Evolutionary conservation across 495 filamentous ascomycete species (phyloP), one percentile per base, ranked within the genome.

Genomic region (Coniosporium apollinis): DNA sequence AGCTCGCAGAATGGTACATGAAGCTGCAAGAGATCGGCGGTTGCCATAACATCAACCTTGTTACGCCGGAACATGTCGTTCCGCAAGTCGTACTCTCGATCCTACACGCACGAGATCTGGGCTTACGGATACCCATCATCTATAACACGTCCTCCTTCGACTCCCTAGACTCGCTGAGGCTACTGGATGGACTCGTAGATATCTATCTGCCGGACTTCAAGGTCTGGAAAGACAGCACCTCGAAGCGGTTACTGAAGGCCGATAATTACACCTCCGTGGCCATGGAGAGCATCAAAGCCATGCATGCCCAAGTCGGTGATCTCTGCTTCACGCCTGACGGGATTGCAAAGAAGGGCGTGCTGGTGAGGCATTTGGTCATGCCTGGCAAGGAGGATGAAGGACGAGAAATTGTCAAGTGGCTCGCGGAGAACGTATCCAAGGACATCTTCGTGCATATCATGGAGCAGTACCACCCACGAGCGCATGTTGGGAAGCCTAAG

Each of bases 201-300:
- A 79, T 85, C 28, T 84, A 83, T 49, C 59, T 84, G 6, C 70
- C 79, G 0, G 79, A 84, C 43, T 82, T 85, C 61, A 84, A 85
- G 45, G 70, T 82, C 3, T 85, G 79, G 79, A 62, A 59, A 10
- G 49, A 52, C 13, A 52, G 38, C 6, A 76, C 74, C 3, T 74
- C 74, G n/a, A 70, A 64, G 30, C 63, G 79, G 0, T 57, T 84
- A 18, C 60, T 85, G 11, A 85, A 85, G 44, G 77, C 70, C 3
- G 77, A 81, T 15, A 62, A 81, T 48, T 82, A 84, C 46, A 60
- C 70, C 2, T 54, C 59, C 3, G 66, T 71, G 0, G 79, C 81
- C 0, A 66, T 62, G 49, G 76, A 82, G 49, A 77, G 72, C 48
- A 70, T 83, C 47, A 72, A 70, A 43, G 72, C 67, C 5, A 85